Evolutionary conservation across 208 protist genomes (phyloP), one percentile per base, ranked within the genome.

Genomic region (Leishmania gerbilli): DNA sequence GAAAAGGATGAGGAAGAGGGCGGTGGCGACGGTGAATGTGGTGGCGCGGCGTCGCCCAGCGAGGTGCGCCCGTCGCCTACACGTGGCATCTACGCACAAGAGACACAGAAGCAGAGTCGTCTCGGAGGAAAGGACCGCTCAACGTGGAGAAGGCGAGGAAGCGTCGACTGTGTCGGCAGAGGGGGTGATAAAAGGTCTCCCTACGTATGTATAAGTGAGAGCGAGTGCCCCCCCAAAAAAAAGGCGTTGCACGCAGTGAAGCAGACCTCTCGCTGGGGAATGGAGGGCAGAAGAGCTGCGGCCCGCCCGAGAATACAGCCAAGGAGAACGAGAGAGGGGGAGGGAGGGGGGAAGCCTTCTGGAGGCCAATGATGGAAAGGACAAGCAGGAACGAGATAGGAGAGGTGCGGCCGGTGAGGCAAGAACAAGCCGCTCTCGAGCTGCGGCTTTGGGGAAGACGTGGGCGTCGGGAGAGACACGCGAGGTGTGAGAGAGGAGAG

Each of bases 1-100:
- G 79, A 78, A 9, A 64, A 58, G 24, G 56, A 72, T 19, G 79
- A 79, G 2, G 71, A 68, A 13, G 79, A 71, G 2, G 72, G 42
- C 9, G 51, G 37, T 42, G 60, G 62, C 34, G 27, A 74, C 37
- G 45, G 51, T 5, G 45, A 45, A 27, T 60, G 51, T 58, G 47
- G 49, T 45, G 51, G 7, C 1, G 47, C 45, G 9, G 51, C 51
- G 13, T 7, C 49, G 51, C 71, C 31, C 71, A 45, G 8, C 49
- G 49, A 21, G 51, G 49, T 31, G 34, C 34, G 34, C 49, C 34
- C 19, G 19, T 55, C 71, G 24, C 34, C 51, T 37, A 42, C 21
- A 62, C 51, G 71, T n/a, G 51, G 24, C 68, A 74, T 74, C 27
- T 74, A 37, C 45, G 45, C 45, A 37, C 68, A 31, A 17, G 42